phyloP scores from a whole-genome alignment of 2,329 filamentous ascomycete species.

The Fusarium sp. region DNA sequence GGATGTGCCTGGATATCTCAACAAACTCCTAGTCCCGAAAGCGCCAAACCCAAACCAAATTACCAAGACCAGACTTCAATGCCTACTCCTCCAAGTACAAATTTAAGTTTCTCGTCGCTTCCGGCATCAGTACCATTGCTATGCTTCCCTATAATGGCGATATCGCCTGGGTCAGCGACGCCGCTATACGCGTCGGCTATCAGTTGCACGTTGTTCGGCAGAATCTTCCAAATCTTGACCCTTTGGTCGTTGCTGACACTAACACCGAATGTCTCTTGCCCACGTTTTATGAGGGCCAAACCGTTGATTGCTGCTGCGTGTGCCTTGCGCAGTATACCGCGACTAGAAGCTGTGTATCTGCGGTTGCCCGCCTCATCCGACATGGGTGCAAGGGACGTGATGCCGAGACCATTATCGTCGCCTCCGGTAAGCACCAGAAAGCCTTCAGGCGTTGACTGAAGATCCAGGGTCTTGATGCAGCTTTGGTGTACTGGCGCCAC shows the following conservation, averaged over 20 bases:
- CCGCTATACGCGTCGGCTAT: constrained; percentile 64
- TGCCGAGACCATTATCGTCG: constrained; percentile 83
- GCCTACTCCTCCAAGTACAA: constrained; percentile 40
- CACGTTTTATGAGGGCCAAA: constrained; percentile 50
- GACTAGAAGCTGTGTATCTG: constrained; percentile 38
- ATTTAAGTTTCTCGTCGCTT: constrained; percentile 7
- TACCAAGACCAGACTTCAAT: constrained; percentile 40
- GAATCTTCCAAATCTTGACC: constrained; percentile 62
- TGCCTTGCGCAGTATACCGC: constrained; percentile 56
- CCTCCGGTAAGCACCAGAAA: constrained; percentile 76
- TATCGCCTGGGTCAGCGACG: constrained; percentile 65
- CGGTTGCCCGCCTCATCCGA: constrained; percentile 22
- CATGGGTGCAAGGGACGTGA: constrained; percentile 53
- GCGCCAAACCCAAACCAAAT: constrained; percentile 3
- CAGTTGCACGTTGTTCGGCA: constrained; percentile 48
- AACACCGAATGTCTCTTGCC: constrained; percentile 46
- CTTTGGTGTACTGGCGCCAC: constrained; percentile 75
- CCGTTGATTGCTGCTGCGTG: constrained; percentile 79
- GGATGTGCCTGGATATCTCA: constrained; percentile 1
- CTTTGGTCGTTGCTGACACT: constrained; percentile 69
- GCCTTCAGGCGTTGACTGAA: constrained; percentile 47
- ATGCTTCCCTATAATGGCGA: constrained; percentile 38
- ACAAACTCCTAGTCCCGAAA: constrained; percentile 3
- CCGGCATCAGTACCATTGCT: background rate
- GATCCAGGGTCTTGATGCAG: constrained; percentile 74